Conservation (phyloP, 2,329 filamentous ascomycete genomes). For the Fusarium drepaniforme region DNA sequence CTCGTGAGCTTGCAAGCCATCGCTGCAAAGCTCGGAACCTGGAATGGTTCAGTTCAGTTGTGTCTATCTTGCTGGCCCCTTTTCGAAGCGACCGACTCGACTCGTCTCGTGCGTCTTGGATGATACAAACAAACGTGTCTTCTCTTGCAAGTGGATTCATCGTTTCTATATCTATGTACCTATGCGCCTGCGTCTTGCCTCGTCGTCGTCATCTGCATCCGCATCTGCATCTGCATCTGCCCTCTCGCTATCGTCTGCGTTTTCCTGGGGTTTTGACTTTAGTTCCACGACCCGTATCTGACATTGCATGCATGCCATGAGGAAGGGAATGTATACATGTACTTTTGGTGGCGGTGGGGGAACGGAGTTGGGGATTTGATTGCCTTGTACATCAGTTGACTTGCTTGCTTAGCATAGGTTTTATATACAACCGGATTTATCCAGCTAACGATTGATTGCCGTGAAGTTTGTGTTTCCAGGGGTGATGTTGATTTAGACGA, state of each 20-base stretch:
- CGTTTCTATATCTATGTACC: slow-evolving; percentile 37
- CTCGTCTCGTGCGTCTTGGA: slow-evolving; percentile 34
- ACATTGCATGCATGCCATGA: slow-evolving; percentile 34
- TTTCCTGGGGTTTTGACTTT: slow-evolving; percentile 21
- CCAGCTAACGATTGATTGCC: not conserved
- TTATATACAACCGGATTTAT: slow-evolving; percentile 10
- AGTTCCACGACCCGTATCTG: slow-evolving; percentile 22
- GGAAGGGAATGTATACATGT: slow-evolving; percentile 32
- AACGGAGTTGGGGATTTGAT: slow-evolving; percentile 33
- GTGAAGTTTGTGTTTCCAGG: not conserved
- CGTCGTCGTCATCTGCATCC: not conserved
- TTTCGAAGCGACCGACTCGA: slow-evolving; percentile 8
- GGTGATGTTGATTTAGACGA: not conserved
- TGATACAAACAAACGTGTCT: slow-evolving; percentile 35
- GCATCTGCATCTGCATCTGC: slow-evolving; percentile 17
- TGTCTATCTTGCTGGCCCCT: slow-evolving; percentile 19
- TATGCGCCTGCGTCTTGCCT: slow-evolving; percentile 9
- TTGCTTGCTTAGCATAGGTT: slow-evolving; percentile 9
- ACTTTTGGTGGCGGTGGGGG: slow-evolving; percentile 18
- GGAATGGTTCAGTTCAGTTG: slow-evolving; percentile 20
- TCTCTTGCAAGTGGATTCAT: slow-evolving; percentile 36
- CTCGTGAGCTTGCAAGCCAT: slow-evolving; percentile 5
- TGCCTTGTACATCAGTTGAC: slow-evolving; percentile 35
- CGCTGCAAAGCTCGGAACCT: slow-evolving; percentile 4
- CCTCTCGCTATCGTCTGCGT: slow-evolving; percentile 14